Evolutionary conservation across 1,139 yeast species (phyloP), one percentile per base, ranked within the genome.

Genomic region (Wickerhamomyces sp.): DNA sequence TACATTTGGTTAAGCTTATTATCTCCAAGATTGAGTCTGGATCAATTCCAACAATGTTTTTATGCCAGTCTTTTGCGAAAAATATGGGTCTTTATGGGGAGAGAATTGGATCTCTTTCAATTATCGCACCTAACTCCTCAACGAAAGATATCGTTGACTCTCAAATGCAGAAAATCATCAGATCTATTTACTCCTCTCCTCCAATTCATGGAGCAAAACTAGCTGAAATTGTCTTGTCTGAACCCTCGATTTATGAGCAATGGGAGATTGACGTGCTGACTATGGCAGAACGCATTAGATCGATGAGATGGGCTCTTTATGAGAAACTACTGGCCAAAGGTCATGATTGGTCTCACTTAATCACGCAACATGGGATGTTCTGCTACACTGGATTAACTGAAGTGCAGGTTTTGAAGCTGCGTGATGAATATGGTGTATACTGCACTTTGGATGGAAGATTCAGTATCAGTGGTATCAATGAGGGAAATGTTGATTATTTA

Each of bases 21-120:
- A 65, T 55, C 29, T 52, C 59, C 21, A 54, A 52, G 27, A 44
- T 53, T 15, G 41, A 39, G 1, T 29, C 36, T 20, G 49, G 47
- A 41, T 29, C 40, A 16, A 35, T 53, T 9, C 45, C 48, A 48
- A 63, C 54, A 28, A 47, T 40, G 45, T 89, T 92, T 63, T 96
- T 97, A 52, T 96, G 92, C 70, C 81, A 97, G 63, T 88, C 96
- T 3, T 90, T 90, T 66, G 95, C 97, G 51, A 90, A 90, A 68
- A 90, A 90, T 70, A 86, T 92, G 92, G 98, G 98, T 26, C 76
- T 90, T 43, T 90, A 90, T 63, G 97, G 97, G 54, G 97, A 92
- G 70, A 78, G 98, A 64, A 87, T 89, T 35, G 89, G 97, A 12
- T 86, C 95, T n/a, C 70, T 90, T 39, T 83, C 87, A 1, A 43